These are phyloP conservation scores for Xanthoparmelia taractica DNA, from an alignment of 495 filamentous ascomycete genomes.

Conservation along the genomic window DNA sequence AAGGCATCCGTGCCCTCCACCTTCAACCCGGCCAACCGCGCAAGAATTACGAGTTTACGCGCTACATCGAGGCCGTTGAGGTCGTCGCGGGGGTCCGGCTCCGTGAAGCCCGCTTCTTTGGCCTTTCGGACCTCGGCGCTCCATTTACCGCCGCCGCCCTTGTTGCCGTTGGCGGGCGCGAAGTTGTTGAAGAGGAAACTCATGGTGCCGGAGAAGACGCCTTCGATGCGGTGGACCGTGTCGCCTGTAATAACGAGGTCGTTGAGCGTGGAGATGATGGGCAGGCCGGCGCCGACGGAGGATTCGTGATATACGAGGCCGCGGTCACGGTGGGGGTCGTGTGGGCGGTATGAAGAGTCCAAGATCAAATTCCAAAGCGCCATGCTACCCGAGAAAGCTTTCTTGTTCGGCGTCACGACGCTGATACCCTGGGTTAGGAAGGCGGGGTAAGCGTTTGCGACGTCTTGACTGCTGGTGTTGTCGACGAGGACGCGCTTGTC, in stretches of 20 bases:
- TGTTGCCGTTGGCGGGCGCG: slow-evolving; percentile 59
- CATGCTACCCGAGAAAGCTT: slow-evolving; percentile 75
- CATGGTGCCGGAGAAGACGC: slow-evolving; percentile 94
- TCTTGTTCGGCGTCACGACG: slow-evolving; percentile 96
- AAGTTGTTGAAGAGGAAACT: slow-evolving; percentile 96
- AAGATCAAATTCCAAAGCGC: slow-evolving; percentile 79
- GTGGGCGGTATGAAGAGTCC: slow-evolving; percentile 41
- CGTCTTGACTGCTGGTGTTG: slow-evolving; percentile 78
- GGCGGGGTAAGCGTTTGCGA: slow-evolving; percentile 70
- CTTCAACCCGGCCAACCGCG: slow-evolving; percentile 67
- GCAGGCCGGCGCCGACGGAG: slow-evolving; percentile 84
- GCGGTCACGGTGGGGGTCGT: slow-evolving; percentile 38
- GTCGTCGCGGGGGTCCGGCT: slow-evolving; percentile 93
- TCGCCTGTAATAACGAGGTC: slow-evolving; percentile 89
- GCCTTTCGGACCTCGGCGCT: slow-evolving; percentile 82
- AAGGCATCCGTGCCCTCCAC: slow-evolving; percentile 74
- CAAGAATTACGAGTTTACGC: slow-evolving; percentile 91
- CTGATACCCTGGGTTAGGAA: slow-evolving; percentile 73
- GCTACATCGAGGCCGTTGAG: slow-evolving; percentile 95
- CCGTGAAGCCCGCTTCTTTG: slow-evolving; percentile 91
- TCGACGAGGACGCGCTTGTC: slow-evolving; percentile 75
- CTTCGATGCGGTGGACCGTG: slow-evolving; percentile 78
- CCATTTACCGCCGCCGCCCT: slow-evolving; percentile 58
- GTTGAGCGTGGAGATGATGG: slow-evolving; percentile 81
- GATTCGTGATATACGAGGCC: slow-evolving; percentile 88